Conservation (phyloP, 352 stramenopile species). For the Pythium plurisporium region DNA sequence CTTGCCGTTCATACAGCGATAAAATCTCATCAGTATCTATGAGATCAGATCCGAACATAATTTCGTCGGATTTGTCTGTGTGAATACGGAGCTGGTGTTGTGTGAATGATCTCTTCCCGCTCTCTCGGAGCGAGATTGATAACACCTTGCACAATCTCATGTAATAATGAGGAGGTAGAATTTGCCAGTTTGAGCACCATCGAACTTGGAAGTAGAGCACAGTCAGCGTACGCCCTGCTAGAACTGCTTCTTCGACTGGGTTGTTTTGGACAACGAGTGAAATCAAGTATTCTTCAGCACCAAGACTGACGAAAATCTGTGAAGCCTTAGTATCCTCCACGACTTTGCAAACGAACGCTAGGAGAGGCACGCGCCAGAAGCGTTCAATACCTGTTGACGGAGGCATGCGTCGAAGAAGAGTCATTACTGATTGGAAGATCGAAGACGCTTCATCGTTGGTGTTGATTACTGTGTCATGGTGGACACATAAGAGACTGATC, state of each 20-base stretch:
- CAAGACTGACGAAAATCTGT: background rate
- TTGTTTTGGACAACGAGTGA: background rate
- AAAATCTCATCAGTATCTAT: background rate
- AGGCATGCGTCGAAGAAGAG: background rate
- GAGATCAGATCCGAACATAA: background rate
- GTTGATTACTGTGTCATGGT: background rate
- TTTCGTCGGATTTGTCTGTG: background rate
- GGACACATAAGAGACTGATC: background rate
- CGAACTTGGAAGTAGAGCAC: slow-evolving; percentile 1
- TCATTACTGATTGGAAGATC: background rate
- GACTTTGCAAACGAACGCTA: background rate
- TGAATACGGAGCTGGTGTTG: background rate
- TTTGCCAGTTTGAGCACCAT: background rate
- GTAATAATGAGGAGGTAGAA: no score
- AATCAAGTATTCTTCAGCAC: background rate
- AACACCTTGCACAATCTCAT: background rate
- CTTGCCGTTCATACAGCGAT: no score
- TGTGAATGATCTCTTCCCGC: background rate
- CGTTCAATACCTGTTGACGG: background rate
- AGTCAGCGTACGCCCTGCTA: background rate
- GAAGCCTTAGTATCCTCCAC: background rate
- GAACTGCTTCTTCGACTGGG: background rate
- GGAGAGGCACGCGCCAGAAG: background rate
- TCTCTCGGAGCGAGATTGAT: background rate
- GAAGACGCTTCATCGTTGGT: background rate